Evolutionary conservation across 129 eudicot genomes (phyloP).

Genomic region (Tagetes patula): DNA sequence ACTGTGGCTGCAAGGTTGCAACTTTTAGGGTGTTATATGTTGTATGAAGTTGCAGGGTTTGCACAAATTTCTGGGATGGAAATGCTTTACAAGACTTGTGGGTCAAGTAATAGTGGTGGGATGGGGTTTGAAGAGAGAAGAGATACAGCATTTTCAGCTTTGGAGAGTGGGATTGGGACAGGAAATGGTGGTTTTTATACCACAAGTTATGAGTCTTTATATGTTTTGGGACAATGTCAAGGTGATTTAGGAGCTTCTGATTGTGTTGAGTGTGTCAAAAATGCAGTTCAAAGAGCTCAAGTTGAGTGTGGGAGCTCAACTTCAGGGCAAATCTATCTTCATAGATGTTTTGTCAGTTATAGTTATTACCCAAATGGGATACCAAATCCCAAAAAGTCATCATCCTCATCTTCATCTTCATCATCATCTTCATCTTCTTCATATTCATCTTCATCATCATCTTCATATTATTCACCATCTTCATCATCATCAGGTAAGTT

Average conservation of each 20-base stretch:
- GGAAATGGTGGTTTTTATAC: slow-evolving; percentile 62
- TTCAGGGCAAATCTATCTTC: slow-evolving; percentile 77
- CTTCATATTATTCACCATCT: slow-evolving; percentile 26
- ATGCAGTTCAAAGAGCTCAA: slow-evolving; percentile 75
- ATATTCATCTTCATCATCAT: slow-evolving; percentile 17
- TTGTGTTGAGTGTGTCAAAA: slow-evolving; percentile 77
- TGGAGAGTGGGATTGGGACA: slow-evolving; percentile 61
- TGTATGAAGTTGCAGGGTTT: slow-evolving; percentile 78
- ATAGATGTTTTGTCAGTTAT: slow-evolving; percentile 71
- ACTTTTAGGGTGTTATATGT: slow-evolving; percentile 77
- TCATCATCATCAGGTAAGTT: slow-evolving; percentile 53
- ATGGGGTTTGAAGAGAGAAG: slow-evolving; percentile 68
- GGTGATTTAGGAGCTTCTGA: slow-evolving; percentile 79
- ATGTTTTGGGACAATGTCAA: slow-evolving; percentile 83
- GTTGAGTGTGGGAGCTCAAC: slow-evolving; percentile 86
- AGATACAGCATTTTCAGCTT: slow-evolving; percentile 65
- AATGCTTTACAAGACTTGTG: slow-evolving; percentile 77
- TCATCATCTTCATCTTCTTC: slow-evolving; percentile 18
- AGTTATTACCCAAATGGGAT: slow-evolving; percentile 62
- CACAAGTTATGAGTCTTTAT: slow-evolving; percentile 52
- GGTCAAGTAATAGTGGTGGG: slow-evolving; percentile 49
- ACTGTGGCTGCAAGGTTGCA: slow-evolving; percentile 81
- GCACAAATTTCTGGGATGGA: slow-evolving; percentile 80
- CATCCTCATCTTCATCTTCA: slow-evolving; percentile 31
- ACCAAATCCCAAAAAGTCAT: slow-evolving; percentile 57